phyloP scores from a whole-genome alignment of 163 green algal species.

The Botryococcus braunii region DNA sequence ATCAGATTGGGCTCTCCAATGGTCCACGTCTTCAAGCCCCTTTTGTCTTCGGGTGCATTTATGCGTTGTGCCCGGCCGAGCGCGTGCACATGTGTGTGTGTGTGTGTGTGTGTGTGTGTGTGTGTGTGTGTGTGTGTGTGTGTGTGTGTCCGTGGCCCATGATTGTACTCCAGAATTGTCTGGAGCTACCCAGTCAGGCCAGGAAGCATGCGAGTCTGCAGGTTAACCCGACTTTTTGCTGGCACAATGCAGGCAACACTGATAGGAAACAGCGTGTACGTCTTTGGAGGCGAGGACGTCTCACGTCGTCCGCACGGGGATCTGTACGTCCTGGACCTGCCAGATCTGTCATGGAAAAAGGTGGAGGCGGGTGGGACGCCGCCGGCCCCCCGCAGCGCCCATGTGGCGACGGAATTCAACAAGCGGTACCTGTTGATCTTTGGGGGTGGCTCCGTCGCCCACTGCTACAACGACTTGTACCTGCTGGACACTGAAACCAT shows the following conservation, averaged over 20 bases:
- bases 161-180: too few species aligned
- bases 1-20: too few species aligned
- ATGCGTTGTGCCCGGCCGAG: too few species aligned
- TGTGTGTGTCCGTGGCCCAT: too few species aligned
- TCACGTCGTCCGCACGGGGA: constrained; percentile 59
- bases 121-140: too few species aligned
- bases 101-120: too few species aligned
- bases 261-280: constrained; percentile 48
- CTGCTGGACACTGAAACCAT: constrained; percentile 68
- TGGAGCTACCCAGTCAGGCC: too few species aligned
- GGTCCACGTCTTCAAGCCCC: too few species aligned
- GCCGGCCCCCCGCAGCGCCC: constrained; percentile 55
- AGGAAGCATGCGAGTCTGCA: too few species aligned
- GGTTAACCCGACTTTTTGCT: too few species aligned
- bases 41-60: too few species aligned
- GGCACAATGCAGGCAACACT: constrained; percentile 51
- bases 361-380: constrained; percentile 16
- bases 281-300: constrained; percentile 87
- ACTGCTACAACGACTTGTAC: constrained; percentile 76
- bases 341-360: constrained; percentile 31
- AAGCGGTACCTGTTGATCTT: constrained; percentile 71
- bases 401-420: constrained; percentile 45
- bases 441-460: constrained; percentile 66
- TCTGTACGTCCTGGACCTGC: constrained; percentile 68
- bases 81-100: too few species aligned